Evolutionary conservation across 306 rosid genomes (phyloP), one percentile per base, ranked within the genome.

Genomic region (Prunus mongolica): DNA sequence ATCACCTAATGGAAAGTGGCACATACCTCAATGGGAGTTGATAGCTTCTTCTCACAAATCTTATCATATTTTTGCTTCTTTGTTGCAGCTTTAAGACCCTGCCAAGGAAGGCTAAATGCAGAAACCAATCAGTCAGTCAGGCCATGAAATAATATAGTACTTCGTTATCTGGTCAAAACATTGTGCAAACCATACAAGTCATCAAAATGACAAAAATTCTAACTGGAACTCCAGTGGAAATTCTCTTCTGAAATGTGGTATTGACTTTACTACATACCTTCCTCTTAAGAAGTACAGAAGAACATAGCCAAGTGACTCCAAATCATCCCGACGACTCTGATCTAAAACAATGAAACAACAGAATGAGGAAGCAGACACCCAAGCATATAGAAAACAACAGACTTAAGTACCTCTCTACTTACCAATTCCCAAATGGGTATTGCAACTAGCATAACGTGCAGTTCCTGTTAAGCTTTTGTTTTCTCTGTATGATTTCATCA

Each of bases 321-420:
- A 84, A 86, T 93, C 97, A 82, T 93, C 97, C 58, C 97, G 93
- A 28, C 97, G 85, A 83, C 96, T 88, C 85, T 93, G 98, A 81
- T 93, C 98, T 93, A 63, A 64, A 74, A 61, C 60, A 74, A 61
- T 7, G 49, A 61, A 74, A 28, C 69, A 1, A 74, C 25, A 47
- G 27, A 62, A 38, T 74, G 61, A 61, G 69, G 47, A 46, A 25
- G 13, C n/a, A 74, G 14, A 19, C 38, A 47, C 14, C 15, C 30
- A 62, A 61, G 4, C 60, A 61, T 46, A 18, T 38, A 0, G 16
- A 61, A 25, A 61, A 25, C 8, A 46, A 27, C 15, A 63, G 16
- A 63, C 32, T 10, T 13, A 13, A 72, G 27, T 49, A 46, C 24
- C 45, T 61, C 20, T 66, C 27, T 11, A 63, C 90, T 76, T 71